phyloP scores from a whole-genome alignment of 805 yeast species.

The Cyberlindnera maritima region DNA sequence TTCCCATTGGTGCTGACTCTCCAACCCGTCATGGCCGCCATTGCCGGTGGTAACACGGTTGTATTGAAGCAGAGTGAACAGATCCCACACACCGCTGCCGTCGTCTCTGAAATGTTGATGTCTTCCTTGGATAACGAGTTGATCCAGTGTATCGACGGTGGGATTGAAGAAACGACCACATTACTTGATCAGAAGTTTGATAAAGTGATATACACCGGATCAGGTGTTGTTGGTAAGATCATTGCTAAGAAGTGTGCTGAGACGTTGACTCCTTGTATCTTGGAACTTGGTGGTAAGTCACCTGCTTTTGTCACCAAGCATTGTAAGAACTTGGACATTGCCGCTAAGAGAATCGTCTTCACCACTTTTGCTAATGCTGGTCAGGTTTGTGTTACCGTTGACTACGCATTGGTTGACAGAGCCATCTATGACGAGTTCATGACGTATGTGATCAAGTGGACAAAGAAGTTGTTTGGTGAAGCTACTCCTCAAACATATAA shows the following conservation, averaged over 20 bases:
- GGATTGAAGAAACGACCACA: conserved; percentile 53
- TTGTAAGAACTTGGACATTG: conserved; percentile 41
- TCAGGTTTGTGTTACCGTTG: conserved; percentile 89
- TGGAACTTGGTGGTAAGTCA: conserved; percentile 92
- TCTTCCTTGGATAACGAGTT: conserved; percentile 54
- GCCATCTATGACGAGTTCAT: conserved; percentile 52
- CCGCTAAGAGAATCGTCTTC: conserved; percentile 69
- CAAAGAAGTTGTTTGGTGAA: conserved; percentile 44
- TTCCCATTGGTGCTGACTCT: conserved; percentile 68
- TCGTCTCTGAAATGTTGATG: conserved; percentile 54
- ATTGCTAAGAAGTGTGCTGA: conserved; percentile 83
- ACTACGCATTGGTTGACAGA: conserved; percentile 71
- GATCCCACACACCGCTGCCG: conserved; percentile 57
- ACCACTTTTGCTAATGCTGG: conserved; percentile 81
- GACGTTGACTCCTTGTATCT: conserved; percentile 70
- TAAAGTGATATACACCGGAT: conserved; percentile 85
- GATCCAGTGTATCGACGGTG: conserved; percentile 71
- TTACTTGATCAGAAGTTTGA: conserved; percentile 66
- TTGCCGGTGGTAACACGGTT: conserved; percentile 84
- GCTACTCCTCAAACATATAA: conserved; percentile 37
- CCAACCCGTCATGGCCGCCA: conserved; percentile 70
- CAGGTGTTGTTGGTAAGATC: conserved; percentile 68
- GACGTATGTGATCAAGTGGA: conserved; percentile 34
- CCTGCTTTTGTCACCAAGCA: conserved; percentile 70
- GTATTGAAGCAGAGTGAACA: conserved; percentile 51